Conservation (phyloP, 2,329 filamentous ascomycete species). For the Colletotrichum sidae region DNA sequence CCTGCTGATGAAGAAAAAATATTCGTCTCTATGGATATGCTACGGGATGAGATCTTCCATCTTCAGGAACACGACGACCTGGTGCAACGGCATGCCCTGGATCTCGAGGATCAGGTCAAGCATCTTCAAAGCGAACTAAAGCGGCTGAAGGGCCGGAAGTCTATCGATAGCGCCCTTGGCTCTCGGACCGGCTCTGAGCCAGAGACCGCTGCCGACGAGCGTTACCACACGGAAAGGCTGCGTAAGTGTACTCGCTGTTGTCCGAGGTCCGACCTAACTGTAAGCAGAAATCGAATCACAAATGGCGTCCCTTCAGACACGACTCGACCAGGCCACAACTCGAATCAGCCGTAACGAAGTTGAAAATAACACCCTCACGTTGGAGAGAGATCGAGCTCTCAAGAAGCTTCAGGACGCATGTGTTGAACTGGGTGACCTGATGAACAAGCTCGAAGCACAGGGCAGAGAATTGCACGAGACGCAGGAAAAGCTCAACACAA, state of each 20-base stretch:
- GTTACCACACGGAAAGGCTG: constrained; percentile 64
- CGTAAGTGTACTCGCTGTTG: constrained; percentile 57
- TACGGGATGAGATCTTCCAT: constrained; percentile 67
- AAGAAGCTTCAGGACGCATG: constrained; percentile 72
- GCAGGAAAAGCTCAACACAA: constrained; percentile 54
- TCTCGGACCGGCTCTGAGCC: constrained; percentile 53
- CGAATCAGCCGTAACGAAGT: constrained; percentile 73
- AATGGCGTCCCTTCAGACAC: constrained; percentile 69
- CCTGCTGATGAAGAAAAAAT: constrained; percentile 68
- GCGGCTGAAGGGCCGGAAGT: constrained; percentile 54
- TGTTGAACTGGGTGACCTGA: constrained; percentile 65
- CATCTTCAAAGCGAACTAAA: constrained; percentile 62
- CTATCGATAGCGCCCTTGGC: constrained; percentile 50
- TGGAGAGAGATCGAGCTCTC: constrained; percentile 74
- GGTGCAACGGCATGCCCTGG: constrained; percentile 65
- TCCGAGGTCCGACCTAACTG: constrained; percentile 14
- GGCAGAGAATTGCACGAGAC: constrained; percentile 57
- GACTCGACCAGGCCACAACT: constrained; percentile 71
- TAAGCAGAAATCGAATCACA: constrained; percentile 66
- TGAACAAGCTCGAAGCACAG: constrained; percentile 54
- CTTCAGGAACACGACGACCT: constrained; percentile 68
- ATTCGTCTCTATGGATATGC: constrained; percentile 72
- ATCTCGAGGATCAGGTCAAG: constrained; percentile 63
- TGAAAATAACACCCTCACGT: constrained; percentile 69
- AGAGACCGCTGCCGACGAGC: constrained; percentile 55